A percentile compares a stretch with the other conserved stretches of the same genome.
These are phyloP conservation scores for Tolypocladium cylindrosporum DNA, from an alignment of 2,329 filamentous ascomycete species.

Conservation along the genomic window DNA sequence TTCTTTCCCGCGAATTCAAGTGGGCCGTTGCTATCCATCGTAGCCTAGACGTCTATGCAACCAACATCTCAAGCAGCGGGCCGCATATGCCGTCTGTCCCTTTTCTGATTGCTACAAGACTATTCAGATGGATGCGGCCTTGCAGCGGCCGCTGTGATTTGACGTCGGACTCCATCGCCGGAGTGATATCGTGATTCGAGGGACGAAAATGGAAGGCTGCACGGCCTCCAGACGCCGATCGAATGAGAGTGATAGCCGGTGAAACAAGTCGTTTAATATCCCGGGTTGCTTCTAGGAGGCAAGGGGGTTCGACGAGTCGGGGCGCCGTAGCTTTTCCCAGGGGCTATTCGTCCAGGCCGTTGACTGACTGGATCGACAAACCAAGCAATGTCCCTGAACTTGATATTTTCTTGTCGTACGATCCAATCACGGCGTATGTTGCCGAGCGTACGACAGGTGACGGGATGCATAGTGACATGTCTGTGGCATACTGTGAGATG, in stretches of 20 bases:
- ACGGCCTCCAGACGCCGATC: too few species aligned
- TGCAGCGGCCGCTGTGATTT: not conserved
- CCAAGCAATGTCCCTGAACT: not conserved
- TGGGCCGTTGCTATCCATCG: not conserved
- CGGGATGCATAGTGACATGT: not conserved
- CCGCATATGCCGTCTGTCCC: not conserved
- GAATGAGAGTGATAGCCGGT: not conserved
- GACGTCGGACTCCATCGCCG: not conserved
- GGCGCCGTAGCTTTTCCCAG: not conserved
- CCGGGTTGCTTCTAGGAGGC: not conserved
- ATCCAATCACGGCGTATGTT: not conserved
- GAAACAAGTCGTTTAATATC: not conserved
- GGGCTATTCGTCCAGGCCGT: not conserved
- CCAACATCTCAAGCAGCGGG: not conserved
- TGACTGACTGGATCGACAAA: not conserved
- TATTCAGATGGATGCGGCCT: not conserved
- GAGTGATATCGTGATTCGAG: not conserved
- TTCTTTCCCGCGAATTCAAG: not conserved
- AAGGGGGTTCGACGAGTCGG: not conserved
- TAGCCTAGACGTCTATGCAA: not conserved
- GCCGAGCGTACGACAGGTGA: not conserved
- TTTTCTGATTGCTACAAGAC: not conserved
- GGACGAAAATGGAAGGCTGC: too few species aligned
- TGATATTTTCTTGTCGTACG: not conserved
- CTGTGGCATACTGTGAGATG: not conserved